A percentile compares a stretch with the other conserved stretches of the same genome.
These are phyloP conservation scores for Pichia terricola DNA, from an alignment of 1,139 yeast genomes.

Conservation along the genomic window DNA sequence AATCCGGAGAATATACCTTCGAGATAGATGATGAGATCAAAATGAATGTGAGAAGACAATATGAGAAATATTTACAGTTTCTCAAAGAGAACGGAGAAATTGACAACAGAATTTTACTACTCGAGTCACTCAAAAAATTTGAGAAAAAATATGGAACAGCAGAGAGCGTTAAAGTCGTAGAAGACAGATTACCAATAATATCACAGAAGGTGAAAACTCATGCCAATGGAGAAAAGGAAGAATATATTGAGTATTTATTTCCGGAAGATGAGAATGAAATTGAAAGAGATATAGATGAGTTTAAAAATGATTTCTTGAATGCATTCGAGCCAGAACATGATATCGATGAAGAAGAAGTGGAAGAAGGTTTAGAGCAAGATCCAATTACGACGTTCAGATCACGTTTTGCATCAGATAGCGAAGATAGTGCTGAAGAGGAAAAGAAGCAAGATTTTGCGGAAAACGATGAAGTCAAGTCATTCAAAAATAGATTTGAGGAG, in stretches of 20 bases:
- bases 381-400: conserved; percentile 18
- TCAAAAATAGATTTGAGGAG: conserved; percentile 4
- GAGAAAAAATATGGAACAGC: conserved; percentile 55
- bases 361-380: conserved; percentile 32
- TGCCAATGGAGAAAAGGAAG: conserved; percentile 40
- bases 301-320: conserved; percentile 27
- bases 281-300: conserved; percentile 12
- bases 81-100: conserved; percentile 27
- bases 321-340: conserved; percentile 52
- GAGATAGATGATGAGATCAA: conserved; percentile 34
- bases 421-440: conserved; percentile 3
- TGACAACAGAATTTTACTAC: conserved; percentile 42
- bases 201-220: conserved; percentile 38
- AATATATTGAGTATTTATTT: conserved; percentile 55
- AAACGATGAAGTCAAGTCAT: background rate
- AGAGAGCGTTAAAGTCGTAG: conserved; percentile 30
- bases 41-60: conserved; percentile 39
- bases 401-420: conserved; percentile 14
- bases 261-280: conserved; percentile 45
- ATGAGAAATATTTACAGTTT: conserved; percentile 42
- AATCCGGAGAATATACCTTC: conserved; percentile 33
- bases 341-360: conserved; percentile 7
- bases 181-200: conserved; percentile 46
- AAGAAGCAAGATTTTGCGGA: conserved; percentile 3
- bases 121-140: conserved; percentile 59